These are phyloP conservation scores for Populus tomentosa DNA, from an alignment of 441 rosid genomes.

Conservation along the genomic window DNA sequence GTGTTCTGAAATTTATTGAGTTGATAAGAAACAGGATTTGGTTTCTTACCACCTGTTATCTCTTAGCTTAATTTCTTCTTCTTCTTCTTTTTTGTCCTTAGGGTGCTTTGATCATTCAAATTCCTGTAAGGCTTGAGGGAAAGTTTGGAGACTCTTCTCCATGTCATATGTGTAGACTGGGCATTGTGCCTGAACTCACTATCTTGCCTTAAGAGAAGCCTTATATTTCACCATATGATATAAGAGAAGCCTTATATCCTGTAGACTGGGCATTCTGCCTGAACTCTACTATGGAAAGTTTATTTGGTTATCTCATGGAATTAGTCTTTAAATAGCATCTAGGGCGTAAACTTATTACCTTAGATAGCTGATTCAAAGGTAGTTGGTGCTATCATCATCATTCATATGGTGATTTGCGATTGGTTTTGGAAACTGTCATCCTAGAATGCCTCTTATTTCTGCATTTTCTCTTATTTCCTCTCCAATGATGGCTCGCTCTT, in stretches of 20 bases:
- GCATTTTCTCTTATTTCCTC: neutral
- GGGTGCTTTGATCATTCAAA: neutral
- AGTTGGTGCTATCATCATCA: neutral
- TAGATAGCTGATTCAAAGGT: neutral
- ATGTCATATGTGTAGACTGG: neutral
- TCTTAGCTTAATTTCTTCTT: neutral
- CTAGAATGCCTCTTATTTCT: neutral
- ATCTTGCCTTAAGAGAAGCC: neutral
- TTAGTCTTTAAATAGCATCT: neutral
- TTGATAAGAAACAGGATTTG: neutral
- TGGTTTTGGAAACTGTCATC: neutral
- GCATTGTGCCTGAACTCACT: neutral
- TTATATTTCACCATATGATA: no score
- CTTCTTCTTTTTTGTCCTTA: no score
- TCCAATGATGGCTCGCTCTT: neutral
- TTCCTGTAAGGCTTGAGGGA: no score
- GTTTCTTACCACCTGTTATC: neutral
- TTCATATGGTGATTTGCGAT: neutral
- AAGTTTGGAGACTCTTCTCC: neutral
- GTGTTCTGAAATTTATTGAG: neutral
- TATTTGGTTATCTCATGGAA: neutral
- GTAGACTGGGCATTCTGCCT: neutral
- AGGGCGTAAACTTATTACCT: neutral
- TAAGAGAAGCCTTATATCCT: no score
- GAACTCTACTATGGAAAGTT: neutral